Conservation (phyloP, 2,329 filamentous ascomycete species). For the Paraphoma chrysanthemicola region DNA sequence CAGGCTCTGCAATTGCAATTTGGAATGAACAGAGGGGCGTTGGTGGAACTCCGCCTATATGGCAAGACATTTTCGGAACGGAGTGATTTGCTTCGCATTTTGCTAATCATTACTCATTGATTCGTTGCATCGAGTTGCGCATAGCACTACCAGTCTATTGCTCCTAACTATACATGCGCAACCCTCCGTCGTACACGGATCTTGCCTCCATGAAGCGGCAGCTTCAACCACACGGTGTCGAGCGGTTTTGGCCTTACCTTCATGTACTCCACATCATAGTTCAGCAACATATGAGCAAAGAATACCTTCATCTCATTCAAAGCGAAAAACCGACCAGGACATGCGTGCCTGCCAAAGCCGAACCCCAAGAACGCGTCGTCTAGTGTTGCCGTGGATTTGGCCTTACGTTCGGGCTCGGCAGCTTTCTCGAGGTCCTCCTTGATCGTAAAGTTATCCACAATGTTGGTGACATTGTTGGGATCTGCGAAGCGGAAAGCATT, state of each 20-base stretch:
- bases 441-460: slow-evolving; percentile 16
- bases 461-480: slow-evolving; percentile 13
- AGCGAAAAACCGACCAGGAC: slow-evolving; percentile 22
- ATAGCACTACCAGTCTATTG: neutral
- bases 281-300: slow-evolving; percentile 21
- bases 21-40: neutral
- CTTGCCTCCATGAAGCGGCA: slow-evolving; percentile 5
- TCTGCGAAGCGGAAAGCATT: slow-evolving; percentile 22
- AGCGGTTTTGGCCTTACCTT: slow-evolving; percentile 15
- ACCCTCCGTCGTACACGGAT: slow-evolving; percentile 4
- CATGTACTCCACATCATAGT: slow-evolving; percentile 21
- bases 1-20: neutral
- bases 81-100: neutral
- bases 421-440: slow-evolving; percentile 16
- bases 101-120: slow-evolving; percentile 5
- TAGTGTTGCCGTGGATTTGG: slow-evolving; percentile 21
- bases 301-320: slow-evolving; percentile 26
- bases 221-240: slow-evolving; percentile 19
- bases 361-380: slow-evolving; percentile 23
- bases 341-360: slow-evolving; percentile 20
- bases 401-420: slow-evolving; percentile 6
- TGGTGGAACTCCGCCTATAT: neutral
- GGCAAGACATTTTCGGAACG: too few relatives aligned
- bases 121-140: neutral
- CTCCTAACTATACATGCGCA: neutral